A percentile compares a stretch with the other conserved stretches of the same genome.
phyloP scores from a whole-genome alignment of 176 grass and related monocot species.

The Dactylis glomerata region DNA sequence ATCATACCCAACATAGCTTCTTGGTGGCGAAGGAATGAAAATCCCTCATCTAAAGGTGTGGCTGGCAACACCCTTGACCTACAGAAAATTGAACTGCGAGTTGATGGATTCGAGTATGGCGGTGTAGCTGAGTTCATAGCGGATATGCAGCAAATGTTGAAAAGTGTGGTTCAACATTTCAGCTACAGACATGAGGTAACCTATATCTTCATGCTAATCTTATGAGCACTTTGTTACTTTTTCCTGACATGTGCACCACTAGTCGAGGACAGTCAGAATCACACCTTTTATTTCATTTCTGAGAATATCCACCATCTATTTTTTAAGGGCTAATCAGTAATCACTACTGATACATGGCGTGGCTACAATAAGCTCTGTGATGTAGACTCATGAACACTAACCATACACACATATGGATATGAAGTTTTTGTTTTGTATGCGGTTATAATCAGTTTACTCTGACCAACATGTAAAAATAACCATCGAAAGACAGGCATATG shows the following conservation, averaged over 20 bases:
- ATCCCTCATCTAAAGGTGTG: slow-evolving; percentile 53
- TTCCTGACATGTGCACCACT: neutral
- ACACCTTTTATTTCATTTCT: neutral
- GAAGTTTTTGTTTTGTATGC: neutral
- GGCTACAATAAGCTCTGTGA: neutral
- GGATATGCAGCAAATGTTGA: slow-evolving; percentile 90
- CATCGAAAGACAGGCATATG: neutral
- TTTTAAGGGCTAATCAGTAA: neutral
- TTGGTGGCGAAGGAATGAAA: slow-evolving; percentile 90
- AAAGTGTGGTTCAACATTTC: slow-evolving; percentile 78
- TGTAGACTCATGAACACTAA: neutral
- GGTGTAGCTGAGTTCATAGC: slow-evolving; percentile 78
- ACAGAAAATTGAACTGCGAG: slow-evolving; percentile 80
- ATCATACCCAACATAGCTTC: slow-evolving; percentile 81
- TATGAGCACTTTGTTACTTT: neutral
- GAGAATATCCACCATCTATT: neutral
- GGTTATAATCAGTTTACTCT: neutral
- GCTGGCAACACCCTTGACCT: slow-evolving; percentile 65
- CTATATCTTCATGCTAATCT: neutral
- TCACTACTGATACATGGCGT: neutral
- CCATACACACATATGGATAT: neutral
- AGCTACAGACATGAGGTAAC: slow-evolving; percentile 69
- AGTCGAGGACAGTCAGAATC: neutral
- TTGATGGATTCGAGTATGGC: slow-evolving; percentile 75
- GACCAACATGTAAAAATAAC: neutral